Base-by-base conservation (phyloP, 768 basidiomycete genomes). In the Albatrellus ellisii region DNA sequence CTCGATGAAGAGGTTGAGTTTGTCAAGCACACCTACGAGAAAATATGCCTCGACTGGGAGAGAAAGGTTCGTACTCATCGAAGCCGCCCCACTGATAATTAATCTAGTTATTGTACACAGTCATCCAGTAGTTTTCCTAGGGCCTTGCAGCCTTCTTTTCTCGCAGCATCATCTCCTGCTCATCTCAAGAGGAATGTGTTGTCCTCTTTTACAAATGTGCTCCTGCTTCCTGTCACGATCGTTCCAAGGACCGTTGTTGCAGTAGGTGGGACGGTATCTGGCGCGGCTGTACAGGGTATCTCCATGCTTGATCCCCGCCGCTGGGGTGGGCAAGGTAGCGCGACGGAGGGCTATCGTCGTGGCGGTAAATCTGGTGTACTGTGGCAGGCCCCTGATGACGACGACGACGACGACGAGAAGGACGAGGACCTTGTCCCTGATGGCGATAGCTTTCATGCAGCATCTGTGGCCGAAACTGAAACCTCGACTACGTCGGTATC, bases 141-240 rank as follows among this genome's bases (percentile, higher is more conserved):
- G 7, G 29, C 29, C 12, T 26, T 38, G n/a, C 50, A 49, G 27
- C 44, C 50, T 18, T 26, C 42, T 15, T 51, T 48, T 22, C 33
- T 51, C n/a, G 35, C 46, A 20, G 39, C 50, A 27, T 40, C 43
- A 25, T 48, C 97, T 53, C 94, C 94, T 0, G 89, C 89, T 1
- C 76, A 77, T 47, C 76, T 92, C 45, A 99, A 99, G 54, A 78
- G 88, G 31, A 95, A 84, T 51, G 86, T 98, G 6, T 70, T 98
- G 1, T 82, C 89, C 0, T 86, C 89, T 0, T 98, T 99, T 59
- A 85, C 86, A 2, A 80, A 86, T 46, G 72, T 89, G 1, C 76
- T 99, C 5, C 65, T 98, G 0, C 66, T 98, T 0, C 94, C 95
- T 0, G 95, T 99, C 14, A 95, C 92, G 1, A 94, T 98, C 56